Evolutionary conservation across 257 asterid species (phyloP).

Genomic region (Lantana camara): DNA sequence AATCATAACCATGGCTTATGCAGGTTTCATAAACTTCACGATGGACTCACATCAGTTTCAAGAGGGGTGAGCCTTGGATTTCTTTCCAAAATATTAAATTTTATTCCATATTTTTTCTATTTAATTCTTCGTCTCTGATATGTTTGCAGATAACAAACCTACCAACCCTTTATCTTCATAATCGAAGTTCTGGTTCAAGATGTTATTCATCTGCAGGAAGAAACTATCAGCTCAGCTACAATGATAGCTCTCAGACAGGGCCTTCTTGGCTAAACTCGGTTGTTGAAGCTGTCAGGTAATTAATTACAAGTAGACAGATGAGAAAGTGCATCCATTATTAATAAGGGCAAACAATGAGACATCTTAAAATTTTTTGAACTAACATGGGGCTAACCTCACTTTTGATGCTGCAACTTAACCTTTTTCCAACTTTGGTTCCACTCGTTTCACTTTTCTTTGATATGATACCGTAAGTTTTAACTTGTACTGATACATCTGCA

Average conservation of each 20-base stretch:
- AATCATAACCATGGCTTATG: conserved; percentile 22
- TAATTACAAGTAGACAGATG: background rate
- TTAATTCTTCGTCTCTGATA: conserved; percentile 14
- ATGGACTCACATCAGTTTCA: conserved; percentile 16
- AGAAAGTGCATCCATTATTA: background rate
- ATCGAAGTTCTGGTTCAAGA: conserved; percentile 27
- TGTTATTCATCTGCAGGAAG: conserved; percentile 44
- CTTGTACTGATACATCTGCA: no score
- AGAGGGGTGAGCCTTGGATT: conserved; percentile 38
- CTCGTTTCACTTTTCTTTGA: no score
- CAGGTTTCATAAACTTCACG: conserved; percentile 28
- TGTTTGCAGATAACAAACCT: conserved; percentile 32
- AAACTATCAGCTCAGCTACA: conserved; percentile 49
- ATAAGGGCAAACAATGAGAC: background rate
- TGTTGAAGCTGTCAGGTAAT: conserved; percentile 55
- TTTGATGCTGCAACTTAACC: no score
- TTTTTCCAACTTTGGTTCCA: no score
- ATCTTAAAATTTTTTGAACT: conserved; percentile 6
- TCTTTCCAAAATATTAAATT: conserved; percentile 2
- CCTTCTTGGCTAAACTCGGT: conserved; percentile 52
- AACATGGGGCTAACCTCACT: conserved; percentile 20
- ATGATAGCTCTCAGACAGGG: conserved; percentile 41
- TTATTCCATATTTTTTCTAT: conserved; percentile 9
- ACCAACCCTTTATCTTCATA: conserved; percentile 23
- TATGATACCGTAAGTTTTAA: no score